These are phyloP conservation scores for Knoxdaviesia capensis DNA, from an alignment of 2,329 filamentous ascomycete species.

Conservation along the genomic window DNA sequence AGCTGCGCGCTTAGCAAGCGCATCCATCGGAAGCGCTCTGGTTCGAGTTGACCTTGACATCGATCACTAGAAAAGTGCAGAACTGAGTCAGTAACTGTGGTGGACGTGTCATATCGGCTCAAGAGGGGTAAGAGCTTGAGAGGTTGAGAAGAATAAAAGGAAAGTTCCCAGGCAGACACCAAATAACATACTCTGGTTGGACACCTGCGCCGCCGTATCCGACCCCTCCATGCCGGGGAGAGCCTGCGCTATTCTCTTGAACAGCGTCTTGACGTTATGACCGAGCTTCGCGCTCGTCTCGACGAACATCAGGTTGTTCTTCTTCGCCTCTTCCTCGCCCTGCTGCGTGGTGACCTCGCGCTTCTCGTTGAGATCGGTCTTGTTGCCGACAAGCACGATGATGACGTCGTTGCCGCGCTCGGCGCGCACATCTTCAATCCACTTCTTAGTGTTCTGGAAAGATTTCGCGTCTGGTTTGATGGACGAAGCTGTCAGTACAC, in stretches of 20 bases:
- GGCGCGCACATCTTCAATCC: conserved; percentile 94
- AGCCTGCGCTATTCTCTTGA: conserved; percentile 95
- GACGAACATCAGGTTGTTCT: conserved; percentile 96
- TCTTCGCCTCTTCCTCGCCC: conserved; percentile 94
- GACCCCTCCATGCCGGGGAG: conserved; percentile 94
- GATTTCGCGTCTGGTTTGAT: conserved; percentile 55
- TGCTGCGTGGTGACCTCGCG: conserved; percentile 90
- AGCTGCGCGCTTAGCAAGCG: conserved; percentile 28
- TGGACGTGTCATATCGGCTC: not conserved
- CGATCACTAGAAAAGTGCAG: conserved; percentile 45
- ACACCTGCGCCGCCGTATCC: conserved; percentile 51
- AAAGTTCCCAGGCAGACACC: not conserved
- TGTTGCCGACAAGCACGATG: conserved; percentile 95
- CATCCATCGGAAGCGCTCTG: conserved; percentile 55
- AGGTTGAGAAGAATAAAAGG: not conserved
- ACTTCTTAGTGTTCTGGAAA: conserved; percentile 97
- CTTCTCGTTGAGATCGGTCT: conserved; percentile 97
- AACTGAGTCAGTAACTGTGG: conserved; percentile 8
- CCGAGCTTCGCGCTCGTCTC: conserved; percentile 96
- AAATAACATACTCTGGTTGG: conserved; percentile 50
- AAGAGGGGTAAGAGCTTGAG: too few relatives aligned
- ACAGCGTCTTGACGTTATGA: conserved; percentile 93
- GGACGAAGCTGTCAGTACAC: conserved; percentile 6
- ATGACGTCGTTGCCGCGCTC: conserved; percentile 98
- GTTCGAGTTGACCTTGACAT: conserved; percentile 67